Base-by-base conservation (phyloP, 108 stramenopile species). In the Cyclotella cryptica region DNA sequence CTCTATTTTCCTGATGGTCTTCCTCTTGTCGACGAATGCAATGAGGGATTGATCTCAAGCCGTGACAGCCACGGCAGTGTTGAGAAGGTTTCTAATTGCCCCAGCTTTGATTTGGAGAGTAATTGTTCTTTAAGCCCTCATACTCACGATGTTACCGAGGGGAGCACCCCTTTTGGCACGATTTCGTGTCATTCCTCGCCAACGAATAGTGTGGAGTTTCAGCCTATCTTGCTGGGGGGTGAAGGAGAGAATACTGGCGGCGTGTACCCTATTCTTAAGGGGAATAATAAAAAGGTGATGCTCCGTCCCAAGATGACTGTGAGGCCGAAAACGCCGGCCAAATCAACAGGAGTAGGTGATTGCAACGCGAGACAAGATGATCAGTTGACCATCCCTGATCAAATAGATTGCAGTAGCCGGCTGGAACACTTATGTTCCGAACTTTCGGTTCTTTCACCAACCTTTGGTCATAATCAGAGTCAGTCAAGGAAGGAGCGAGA, bases 1-100 rank as follows among this genome's bases (percentile, higher is more conserved):
- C 35, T 75, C 22, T 75, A 30, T 35, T 75, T 75, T 45, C 74
- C 74, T 18, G 49, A 73, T 27, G 72, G 72, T 9, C 22, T 58
- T 1, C 72, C 72, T 6, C 26, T 73, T 28, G 44, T 73, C 22
- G 62, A 73, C 22, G 72, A 73, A 46, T 42, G 43, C 30, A 17
- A 49, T 17, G 71, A 72, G 41, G 65, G 24, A 35, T 1, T 13
- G 8, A 19, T 41, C 18, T 21, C 22, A 21, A 42, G 54, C 3
- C 35, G 29, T 39, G 52, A 29, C 19, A 59, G 70, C 43, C 26
- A 42, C 14, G 12, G 9, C 3, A 55, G 54, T 39, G 29, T 47
- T 13, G 22, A 55, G 24, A 44, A 27, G 6, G 44, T 66, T 13
- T 15, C 10, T 1, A 21, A 55, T 58, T 55, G 54, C 1, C 30